phyloP scores from a whole-genome alignment of 2,329 filamentous ascomycete species.

The Ophiobolus disseminans region DNA sequence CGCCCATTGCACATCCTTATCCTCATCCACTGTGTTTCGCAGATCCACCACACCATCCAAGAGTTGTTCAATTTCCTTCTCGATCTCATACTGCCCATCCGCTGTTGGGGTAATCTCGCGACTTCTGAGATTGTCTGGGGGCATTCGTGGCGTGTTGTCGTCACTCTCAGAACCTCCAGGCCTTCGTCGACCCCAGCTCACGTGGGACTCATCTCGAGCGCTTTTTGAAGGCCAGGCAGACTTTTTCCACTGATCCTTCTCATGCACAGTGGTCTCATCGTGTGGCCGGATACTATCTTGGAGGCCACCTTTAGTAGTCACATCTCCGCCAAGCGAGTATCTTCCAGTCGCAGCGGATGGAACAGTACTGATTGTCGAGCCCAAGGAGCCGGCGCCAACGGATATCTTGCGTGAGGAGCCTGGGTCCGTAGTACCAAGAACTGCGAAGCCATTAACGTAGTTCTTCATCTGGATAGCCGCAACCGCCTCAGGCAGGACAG shows the following conservation, averaged over 20 bases:
- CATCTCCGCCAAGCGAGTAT: slow-evolving; percentile 10
- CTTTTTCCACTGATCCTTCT: slow-evolving; percentile 9
- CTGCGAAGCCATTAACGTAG: slow-evolving; percentile 7
- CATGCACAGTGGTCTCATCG: neutral
- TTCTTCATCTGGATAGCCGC: neutral
- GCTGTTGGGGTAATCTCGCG: slow-evolving; percentile 1
- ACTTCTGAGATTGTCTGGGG: neutral
- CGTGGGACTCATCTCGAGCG: slow-evolving; percentile 8
- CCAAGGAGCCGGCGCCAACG: slow-evolving; percentile 1
- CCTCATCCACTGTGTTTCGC: slow-evolving; percentile 48
- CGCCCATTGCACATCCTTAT: slow-evolving; percentile 47
- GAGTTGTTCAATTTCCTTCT: slow-evolving; percentile 7
- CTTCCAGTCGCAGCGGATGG: slow-evolving; percentile 7
- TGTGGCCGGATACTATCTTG: slow-evolving; percentile 16
- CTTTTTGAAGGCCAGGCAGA: slow-evolving; percentile 8
- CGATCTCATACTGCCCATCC: slow-evolving; percentile 13
- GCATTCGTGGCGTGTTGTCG: neutral
- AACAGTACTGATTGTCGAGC: slow-evolving; percentile 7
- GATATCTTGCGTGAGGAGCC: neutral
- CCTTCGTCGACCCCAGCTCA: neutral
- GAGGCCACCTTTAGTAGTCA: slow-evolving; percentile 12
- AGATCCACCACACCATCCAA: slow-evolving; percentile 47
- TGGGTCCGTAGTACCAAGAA: neutral
- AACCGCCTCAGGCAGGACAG: neutral
- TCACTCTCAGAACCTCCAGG: slow-evolving; percentile 1